phyloP scores from a whole-genome alignment of 2,329 filamentous ascomycete genomes.

The Venturia carpophila region DNA sequence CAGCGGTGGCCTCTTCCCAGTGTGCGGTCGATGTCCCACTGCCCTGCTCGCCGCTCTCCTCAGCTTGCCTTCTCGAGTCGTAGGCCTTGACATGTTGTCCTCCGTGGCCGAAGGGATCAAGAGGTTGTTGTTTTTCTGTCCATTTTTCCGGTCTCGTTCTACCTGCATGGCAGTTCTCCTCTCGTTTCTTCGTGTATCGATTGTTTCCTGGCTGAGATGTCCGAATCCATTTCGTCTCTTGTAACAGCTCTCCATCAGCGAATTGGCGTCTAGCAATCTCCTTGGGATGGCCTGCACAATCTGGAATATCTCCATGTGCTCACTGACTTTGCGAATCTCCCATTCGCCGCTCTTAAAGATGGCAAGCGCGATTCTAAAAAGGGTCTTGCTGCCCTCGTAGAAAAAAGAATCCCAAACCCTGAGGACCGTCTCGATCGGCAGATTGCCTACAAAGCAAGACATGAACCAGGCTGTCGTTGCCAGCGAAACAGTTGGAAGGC shows the following conservation, averaged over 20 bases:
- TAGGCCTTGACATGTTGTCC: background rate
- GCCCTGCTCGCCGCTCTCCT: slow-evolving; percentile 19
- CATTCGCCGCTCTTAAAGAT: slow-evolving; percentile 83
- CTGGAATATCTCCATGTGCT: slow-evolving; percentile 94
- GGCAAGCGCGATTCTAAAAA: slow-evolving; percentile 84
- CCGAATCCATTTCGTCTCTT: slow-evolving; percentile 71
- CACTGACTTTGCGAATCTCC: slow-evolving; percentile 69
- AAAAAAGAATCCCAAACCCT: slow-evolving; percentile 95
- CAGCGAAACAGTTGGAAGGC: slow-evolving; percentile 80
- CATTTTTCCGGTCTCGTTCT: slow-evolving; percentile 15
- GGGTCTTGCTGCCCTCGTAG: slow-evolving; percentile 87
- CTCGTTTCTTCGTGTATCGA: slow-evolving; percentile 68
- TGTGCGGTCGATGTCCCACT: background rate
- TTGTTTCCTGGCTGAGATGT: slow-evolving; percentile 70
- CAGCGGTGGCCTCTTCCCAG: background rate
- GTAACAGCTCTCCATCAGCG: slow-evolving; percentile 75
- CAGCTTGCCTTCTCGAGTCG: slow-evolving; percentile 6
- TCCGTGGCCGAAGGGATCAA: background rate
- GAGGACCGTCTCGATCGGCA: slow-evolving; percentile 85
- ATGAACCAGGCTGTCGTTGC: slow-evolving; percentile 97
- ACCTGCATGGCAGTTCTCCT: slow-evolving; percentile 15
- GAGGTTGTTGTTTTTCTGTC: background rate
- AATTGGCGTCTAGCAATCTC: slow-evolving; percentile 71
- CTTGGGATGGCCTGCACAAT: slow-evolving; percentile 83
- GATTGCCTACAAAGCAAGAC: slow-evolving; percentile 88